phyloP scores from a whole-genome alignment of 208 protist genomes.

The Trypanosoma rangeli region DNA sequence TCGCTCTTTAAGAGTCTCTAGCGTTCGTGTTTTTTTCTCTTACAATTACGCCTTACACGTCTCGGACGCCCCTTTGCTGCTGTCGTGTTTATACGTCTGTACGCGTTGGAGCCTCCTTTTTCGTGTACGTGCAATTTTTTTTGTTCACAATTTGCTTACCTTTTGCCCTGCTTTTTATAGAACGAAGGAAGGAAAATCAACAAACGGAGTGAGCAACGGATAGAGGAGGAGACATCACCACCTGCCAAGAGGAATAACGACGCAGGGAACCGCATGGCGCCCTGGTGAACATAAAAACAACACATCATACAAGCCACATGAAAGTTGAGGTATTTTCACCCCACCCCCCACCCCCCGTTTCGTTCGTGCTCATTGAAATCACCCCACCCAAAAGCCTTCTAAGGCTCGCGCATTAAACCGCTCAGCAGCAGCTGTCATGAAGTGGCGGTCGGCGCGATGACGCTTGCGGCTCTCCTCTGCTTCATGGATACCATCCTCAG shows the following conservation, averaged over 20 bases:
- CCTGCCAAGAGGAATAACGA: constrained; percentile 12
- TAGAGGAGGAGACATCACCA: background rate
- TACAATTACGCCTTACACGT: too few species aligned
- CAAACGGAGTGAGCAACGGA: constrained; percentile 8
- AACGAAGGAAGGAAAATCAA: constrained; percentile 19
- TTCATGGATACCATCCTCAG: constrained; percentile 29
- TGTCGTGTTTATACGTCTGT: too few species aligned
- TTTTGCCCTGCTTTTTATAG: background rate
- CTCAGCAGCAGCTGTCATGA: constrained; percentile 35
- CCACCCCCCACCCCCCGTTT: background rate
- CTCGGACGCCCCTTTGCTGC: too few species aligned
- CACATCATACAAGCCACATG: too few species aligned
- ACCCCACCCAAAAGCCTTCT: constrained; percentile 4
- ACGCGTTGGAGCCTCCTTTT: too few species aligned
- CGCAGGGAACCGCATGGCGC: background rate
- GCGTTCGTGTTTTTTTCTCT: too few species aligned
- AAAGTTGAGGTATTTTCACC: too few species aligned
- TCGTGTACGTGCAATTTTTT: too few species aligned
- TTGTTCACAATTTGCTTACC: too few species aligned
- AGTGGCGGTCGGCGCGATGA: constrained; percentile 27
- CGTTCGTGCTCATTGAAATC: background rate
- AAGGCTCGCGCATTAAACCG: constrained; percentile 38
- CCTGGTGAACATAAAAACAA: too few species aligned
- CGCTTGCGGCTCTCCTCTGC: constrained; percentile 33
- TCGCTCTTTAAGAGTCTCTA: too few species aligned